Conservation (phyloP, 169 alveolate species). For the Eimeria maxima region DNA sequence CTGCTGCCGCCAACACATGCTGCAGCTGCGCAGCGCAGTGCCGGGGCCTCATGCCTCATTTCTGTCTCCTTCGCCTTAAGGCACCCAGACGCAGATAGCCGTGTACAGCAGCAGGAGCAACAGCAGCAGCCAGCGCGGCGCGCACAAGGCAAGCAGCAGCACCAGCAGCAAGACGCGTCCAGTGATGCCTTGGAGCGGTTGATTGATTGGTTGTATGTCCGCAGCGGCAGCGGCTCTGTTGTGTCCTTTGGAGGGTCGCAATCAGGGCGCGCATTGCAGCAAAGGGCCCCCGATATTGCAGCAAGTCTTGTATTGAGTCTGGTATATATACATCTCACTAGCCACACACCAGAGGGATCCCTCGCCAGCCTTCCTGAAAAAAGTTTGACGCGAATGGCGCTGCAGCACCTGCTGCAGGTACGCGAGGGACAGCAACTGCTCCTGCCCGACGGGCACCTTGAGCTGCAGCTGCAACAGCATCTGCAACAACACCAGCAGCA, state of each 20-base stretch:
- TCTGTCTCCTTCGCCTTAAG: neutral
- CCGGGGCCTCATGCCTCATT: slow-evolving; percentile 26
- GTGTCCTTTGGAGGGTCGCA: slow-evolving; percentile 3
- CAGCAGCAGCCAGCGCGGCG: neutral
- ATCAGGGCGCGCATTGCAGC: too few relatives aligned
- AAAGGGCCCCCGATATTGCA: too few relatives aligned
- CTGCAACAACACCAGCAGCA: neutral
- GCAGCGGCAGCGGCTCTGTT: neutral
- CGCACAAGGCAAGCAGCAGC: neutral
- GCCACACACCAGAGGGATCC: too few relatives aligned
- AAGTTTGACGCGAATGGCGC: slow-evolving; percentile 38
- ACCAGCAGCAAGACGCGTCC: slow-evolving; percentile 3
- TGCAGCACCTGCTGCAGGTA: slow-evolving; percentile 36
- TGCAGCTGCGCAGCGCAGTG: slow-evolving; percentile 29
- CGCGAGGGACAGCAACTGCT: slow-evolving; percentile 56
- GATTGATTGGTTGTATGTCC: neutral
- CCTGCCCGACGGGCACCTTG: neutral
- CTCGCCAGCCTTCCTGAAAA: too few relatives aligned
- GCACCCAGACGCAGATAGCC: neutral
- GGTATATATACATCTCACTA: too few relatives aligned
- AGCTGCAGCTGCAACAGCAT: neutral
- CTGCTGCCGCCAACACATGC: slow-evolving; percentile 30
- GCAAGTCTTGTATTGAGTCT: too few relatives aligned
- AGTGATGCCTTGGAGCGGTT: neutral
- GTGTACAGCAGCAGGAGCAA: neutral